These are phyloP conservation scores for Brassica balearica DNA, from an alignment of 441 rosid genomes.

Conservation along the genomic window DNA sequence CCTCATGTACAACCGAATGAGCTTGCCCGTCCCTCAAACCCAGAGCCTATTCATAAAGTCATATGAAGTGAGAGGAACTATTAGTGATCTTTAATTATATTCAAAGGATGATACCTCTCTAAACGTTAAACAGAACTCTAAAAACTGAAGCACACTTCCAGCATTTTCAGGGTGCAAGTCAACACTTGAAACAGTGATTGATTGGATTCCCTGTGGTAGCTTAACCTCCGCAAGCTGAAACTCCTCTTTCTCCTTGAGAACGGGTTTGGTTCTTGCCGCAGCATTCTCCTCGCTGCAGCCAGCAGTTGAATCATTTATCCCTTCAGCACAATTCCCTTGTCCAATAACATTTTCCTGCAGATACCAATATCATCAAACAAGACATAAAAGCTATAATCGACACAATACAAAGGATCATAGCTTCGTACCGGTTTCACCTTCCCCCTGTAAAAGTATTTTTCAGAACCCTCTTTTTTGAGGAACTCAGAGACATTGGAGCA, in stretches of 20 bases:
- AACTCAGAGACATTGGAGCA: not conserved
- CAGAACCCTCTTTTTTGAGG: not conserved
- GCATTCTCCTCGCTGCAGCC: not conserved
- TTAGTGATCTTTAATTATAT: not conserved
- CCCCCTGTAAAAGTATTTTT: not conserved
- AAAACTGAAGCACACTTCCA: slow-evolving; percentile 58
- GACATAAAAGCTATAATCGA: not conserved
- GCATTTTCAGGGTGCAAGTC: slow-evolving; percentile 49
- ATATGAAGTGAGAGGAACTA: slow-evolving; percentile 2
- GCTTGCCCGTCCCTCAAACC: slow-evolving; percentile 55
- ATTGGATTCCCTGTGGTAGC: slow-evolving; percentile 49
- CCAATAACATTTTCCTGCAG: not conserved
- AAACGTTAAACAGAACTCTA: slow-evolving; percentile 62
- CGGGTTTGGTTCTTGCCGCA: slow-evolving; percentile 3
- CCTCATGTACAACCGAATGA: slow-evolving; percentile 50
- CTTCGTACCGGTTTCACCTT: not conserved
- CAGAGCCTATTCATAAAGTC: slow-evolving; percentile 43
- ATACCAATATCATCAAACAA: not conserved
- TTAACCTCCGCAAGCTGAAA: slow-evolving; percentile 35
- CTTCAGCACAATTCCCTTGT: not conserved
- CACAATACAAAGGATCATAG: not conserved
- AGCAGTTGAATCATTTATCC: not conserved
- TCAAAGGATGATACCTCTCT: slow-evolving; percentile 46
- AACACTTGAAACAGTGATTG: slow-evolving; percentile 43
- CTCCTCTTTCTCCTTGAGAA: slow-evolving; percentile 34